These are phyloP conservation scores for Penicillium sp. DNA, from an alignment of 2,329 filamentous ascomycete genomes.

Conservation along the genomic window DNA sequence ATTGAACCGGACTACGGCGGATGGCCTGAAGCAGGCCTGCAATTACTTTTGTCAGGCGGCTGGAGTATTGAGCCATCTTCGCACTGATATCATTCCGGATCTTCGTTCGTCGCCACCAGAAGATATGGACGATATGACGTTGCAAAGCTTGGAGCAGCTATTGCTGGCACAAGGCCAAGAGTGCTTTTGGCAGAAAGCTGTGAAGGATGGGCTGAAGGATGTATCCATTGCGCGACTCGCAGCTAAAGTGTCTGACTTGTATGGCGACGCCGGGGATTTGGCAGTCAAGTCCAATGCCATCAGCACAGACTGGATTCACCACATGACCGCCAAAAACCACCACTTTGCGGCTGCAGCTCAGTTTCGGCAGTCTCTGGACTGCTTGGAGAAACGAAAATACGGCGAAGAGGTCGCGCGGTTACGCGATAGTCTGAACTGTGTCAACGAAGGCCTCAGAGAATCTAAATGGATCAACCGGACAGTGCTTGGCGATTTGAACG, in stretches of 20 bases:
- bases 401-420: slow-evolving; percentile 91
- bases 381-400: slow-evolving; percentile 88
- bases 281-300: slow-evolving; percentile 86
- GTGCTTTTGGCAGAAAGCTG: slow-evolving; percentile 97
- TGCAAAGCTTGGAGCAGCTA: slow-evolving; percentile 78
- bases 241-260: slow-evolving; percentile 86
- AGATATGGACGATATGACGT: slow-evolving; percentile 87
- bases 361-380: slow-evolving; percentile 85
- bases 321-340: slow-evolving; percentile 94
- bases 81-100: slow-evolving; percentile 73
- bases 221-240: slow-evolving; percentile 87
- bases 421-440: slow-evolving; percentile 75
- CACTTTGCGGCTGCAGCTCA: slow-evolving; percentile 96
- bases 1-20: slow-evolving; percentile 71
- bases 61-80: slow-evolving; percentile 76
- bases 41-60: slow-evolving; percentile 88
- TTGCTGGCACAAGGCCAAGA: slow-evolving; percentile 92
- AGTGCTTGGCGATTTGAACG: slow-evolving; percentile 77
- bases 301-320: slow-evolving; percentile 94
- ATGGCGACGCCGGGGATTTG: slow-evolving; percentile 76
- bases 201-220: slow-evolving; percentile 90
- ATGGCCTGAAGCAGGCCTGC: slow-evolving; percentile 82
- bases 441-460: slow-evolving; percentile 83
- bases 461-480: slow-evolving; percentile 75
- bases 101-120: slow-evolving; percentile 81